Conservation (phyloP, 2,329 filamentous ascomycete species). For the Neophaeococcomyces aloes region DNA sequence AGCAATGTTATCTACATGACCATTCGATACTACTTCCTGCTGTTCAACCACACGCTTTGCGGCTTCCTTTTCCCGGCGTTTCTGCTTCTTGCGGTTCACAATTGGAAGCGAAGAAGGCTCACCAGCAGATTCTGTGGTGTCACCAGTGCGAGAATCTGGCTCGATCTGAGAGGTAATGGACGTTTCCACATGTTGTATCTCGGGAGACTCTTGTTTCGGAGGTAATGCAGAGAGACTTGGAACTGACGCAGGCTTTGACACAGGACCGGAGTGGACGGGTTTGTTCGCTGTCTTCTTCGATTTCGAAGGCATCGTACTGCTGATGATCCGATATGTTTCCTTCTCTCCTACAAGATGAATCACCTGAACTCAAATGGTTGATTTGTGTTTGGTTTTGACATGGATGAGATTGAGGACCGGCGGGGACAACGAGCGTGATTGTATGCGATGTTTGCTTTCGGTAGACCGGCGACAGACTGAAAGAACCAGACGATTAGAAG, state of each 20-base stretch:
- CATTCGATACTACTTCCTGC: conserved; percentile 24
- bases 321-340: background rate
- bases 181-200: conserved; percentile 18
- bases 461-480: background rate
- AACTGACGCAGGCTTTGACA: background rate
- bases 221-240: conserved; percentile 12
- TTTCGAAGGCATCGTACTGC: conserved; percentile 20
- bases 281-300: conserved; percentile 13
- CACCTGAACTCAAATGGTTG: background rate
- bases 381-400: background rate
- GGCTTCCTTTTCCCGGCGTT: conserved; percentile 74
- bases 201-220: conserved; percentile 15
- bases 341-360: conserved; percentile 2
- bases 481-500: background rate
- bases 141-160: conserved; percentile 23
- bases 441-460: background rate
- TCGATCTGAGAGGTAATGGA: conserved; percentile 21
- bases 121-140: conserved; percentile 22
- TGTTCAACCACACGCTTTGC: conserved; percentile 56
- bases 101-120: conserved; percentile 28
- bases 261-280: conserved; percentile 12
- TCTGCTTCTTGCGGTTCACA: conserved; percentile 91
- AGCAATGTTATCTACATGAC: conserved; percentile 12
- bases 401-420: conserved; percentile 3
- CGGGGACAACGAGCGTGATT: conserved; percentile 7